Conservation (phyloP, 805 yeast species). For the Wickerhamomyces silvicola region DNA sequence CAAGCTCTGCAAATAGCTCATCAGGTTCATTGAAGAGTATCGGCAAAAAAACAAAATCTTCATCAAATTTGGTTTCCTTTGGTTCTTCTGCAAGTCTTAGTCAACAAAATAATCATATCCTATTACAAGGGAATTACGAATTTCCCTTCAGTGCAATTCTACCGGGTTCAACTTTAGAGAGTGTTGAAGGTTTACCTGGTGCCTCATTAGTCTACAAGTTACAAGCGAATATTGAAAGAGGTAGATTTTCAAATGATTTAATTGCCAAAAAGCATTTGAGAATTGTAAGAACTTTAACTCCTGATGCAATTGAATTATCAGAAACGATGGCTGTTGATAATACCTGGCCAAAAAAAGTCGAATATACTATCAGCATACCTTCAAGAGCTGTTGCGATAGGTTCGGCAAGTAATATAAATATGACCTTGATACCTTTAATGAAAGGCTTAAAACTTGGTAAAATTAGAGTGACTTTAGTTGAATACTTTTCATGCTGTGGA, state of each 20-base stretch:
- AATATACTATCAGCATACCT: constrained; percentile 81
- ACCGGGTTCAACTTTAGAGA: constrained; percentile 82
- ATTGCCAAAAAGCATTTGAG: constrained; percentile 66
- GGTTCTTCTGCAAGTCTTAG: constrained; percentile 21
- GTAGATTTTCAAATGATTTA: constrained; percentile 64
- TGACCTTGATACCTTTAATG: constrained; percentile 68
- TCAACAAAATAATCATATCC: constrained; percentile 28
- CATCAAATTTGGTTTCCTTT: constrained; percentile 27
- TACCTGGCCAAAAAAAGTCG: constrained; percentile 92
- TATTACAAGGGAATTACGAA: constrained; percentile 77
- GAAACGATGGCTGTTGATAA: constrained; percentile 93
- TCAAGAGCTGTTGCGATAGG: constrained; percentile 89
- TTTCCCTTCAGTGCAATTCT: constrained; percentile 81
- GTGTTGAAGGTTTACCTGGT: constrained; percentile 84
- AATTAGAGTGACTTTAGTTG: constrained; percentile 63
- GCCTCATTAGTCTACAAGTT: constrained; percentile 67
- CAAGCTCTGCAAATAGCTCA: constrained; percentile 16
- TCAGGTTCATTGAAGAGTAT: constrained; percentile 19
- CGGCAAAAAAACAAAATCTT: constrained; percentile 25
- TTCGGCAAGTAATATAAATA: constrained; percentile 60
- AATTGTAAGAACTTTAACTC: constrained; percentile 77
- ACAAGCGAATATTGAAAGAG: constrained; percentile 77
- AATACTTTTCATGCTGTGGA: constrained; percentile 57
- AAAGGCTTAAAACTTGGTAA: constrained; percentile 78
- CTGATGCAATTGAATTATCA: constrained; percentile 80